phyloP scores from a whole-genome alignment of 1,284 basidiomycete genomes.

The Puccinia polysora region DNA sequence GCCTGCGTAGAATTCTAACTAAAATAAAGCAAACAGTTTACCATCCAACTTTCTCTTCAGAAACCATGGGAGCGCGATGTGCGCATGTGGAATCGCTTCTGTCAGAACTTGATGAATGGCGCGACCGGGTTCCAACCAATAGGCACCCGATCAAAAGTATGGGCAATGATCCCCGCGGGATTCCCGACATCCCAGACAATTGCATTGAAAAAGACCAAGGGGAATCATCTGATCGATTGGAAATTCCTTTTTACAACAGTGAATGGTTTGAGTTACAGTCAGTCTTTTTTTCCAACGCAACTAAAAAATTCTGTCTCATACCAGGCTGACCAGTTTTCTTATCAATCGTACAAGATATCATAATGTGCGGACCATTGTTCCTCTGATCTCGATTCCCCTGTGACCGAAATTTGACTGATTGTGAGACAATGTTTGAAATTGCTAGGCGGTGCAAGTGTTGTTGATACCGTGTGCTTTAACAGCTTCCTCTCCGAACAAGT shows the following conservation, averaged over 20 bases:
- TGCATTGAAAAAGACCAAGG: too few relatives aligned
- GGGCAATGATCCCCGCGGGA: too few relatives aligned
- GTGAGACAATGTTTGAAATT: background rate
- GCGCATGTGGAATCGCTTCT: conserved; percentile 10
- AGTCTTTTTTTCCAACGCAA: background rate
- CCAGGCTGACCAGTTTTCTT: background rate
- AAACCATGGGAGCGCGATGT: background rate
- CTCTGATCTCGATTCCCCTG: background rate
- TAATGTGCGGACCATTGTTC: conserved; percentile 15
- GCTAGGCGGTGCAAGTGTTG: conserved; percentile 28
- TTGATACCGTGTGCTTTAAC: conserved; percentile 26
- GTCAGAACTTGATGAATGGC: conserved; percentile 30
- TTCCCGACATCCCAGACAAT: too few relatives aligned
- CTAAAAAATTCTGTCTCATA: background rate
- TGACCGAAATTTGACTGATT: background rate
- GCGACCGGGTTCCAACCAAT: background rate
- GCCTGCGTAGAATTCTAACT: conserved; percentile 17
- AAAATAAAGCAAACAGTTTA: conserved; percentile 38
- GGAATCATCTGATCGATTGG: too few relatives aligned
- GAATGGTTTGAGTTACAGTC: conserved; percentile 43
- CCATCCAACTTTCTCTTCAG: conserved; percentile 3
- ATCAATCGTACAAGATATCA: too few relatives aligned
- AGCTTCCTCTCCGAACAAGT: conserved; percentile 14
- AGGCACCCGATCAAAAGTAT: background rate
- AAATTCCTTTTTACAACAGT: conserved; percentile 9